Base-by-base conservation (phyloP, 495 filamentous ascomycete species). In the Platismatia glauca region DNA sequence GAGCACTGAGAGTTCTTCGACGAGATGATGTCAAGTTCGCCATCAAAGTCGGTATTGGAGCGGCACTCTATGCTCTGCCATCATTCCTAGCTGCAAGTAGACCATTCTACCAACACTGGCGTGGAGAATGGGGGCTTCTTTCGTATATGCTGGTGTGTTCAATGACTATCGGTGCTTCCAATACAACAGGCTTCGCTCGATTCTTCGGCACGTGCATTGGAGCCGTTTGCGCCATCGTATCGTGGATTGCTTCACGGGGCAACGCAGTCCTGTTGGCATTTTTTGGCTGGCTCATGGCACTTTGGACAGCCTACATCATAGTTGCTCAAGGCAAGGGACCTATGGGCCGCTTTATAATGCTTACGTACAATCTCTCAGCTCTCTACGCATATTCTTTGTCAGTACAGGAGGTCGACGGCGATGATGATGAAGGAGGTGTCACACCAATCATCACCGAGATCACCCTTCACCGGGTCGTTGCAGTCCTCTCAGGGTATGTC, bases 111-210 rank as follows among this genome's bases (percentile, higher is more conserved):
- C 79, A 82, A 27, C 88, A 88, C 66, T 98, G 92, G 91, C 79
- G 93, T 67, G 94, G 93, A 1, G 94, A 98, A 80, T 98, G 94
- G 94, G 94, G 93, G 16, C 78, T 97, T 2, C 72, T 97, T 43
- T 96, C 93, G 0, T 98, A 96, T 76, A 98, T 98, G 94, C 82
- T 97, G 59, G 94, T 98, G 22, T 96, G 93, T 72, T 89, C 89
- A 8, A 97, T 97, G 93, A 97, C 93, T 0, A 90, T 96, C 46
- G 94, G 94, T 13, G 89, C 93, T 24, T 89, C 90, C 18, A 98
- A 97, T 68, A 95, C 91, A 24, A 95, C 93, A 7, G 91, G 90
- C 6, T 84, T 81, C 74, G 81, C 90, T 59, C 86, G 94, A 63
- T 94, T 97, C 67, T 74, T 88, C n/a, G 94, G 94, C 58, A 97